Conservation (phyloP, 106 monocot species). For the Dendrobium nobile region DNA sequence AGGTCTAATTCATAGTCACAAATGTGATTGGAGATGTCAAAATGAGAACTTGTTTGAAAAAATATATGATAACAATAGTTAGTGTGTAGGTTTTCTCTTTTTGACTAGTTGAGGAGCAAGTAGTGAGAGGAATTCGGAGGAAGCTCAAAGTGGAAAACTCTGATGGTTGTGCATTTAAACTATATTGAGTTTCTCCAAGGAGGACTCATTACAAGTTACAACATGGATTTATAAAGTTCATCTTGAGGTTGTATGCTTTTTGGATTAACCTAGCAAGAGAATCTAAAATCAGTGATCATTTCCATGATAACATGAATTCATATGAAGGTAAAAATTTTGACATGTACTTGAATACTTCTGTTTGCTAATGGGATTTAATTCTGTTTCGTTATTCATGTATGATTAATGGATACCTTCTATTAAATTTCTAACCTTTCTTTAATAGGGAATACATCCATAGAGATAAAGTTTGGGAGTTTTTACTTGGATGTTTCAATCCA, state of each 20-base stretch:
- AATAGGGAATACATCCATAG: slow-evolving; percentile 90
- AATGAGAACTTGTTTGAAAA: too few relatives aligned
- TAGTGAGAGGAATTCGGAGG: too few relatives aligned
- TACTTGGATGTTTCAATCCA: slow-evolving; percentile 95
- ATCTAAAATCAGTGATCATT: not conserved
- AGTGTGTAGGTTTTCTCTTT: too few relatives aligned
- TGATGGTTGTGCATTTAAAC: too few relatives aligned
- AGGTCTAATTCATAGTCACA: too few relatives aligned
- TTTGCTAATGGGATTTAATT: not conserved
- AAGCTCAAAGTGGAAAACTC: too few relatives aligned
- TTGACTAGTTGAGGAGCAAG: too few relatives aligned
- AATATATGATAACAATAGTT: too few relatives aligned
- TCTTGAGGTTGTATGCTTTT: not conserved
- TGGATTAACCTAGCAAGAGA: not conserved
- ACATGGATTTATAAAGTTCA: not conserved
- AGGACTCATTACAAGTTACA: not conserved
- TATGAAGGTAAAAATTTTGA: not conserved
- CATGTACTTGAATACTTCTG: not conserved
- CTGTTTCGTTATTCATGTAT: too few relatives aligned
- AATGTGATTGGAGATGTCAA: too few relatives aligned
- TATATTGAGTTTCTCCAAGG: not conserved
- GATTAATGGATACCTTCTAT: not conserved
- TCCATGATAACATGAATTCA: too few relatives aligned
- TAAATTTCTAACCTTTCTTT: not conserved
- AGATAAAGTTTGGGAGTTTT: slow-evolving; percentile 96